Conservation (phyloP, 148 eudicot species). For the Rhododendron griersonianum region DNA sequence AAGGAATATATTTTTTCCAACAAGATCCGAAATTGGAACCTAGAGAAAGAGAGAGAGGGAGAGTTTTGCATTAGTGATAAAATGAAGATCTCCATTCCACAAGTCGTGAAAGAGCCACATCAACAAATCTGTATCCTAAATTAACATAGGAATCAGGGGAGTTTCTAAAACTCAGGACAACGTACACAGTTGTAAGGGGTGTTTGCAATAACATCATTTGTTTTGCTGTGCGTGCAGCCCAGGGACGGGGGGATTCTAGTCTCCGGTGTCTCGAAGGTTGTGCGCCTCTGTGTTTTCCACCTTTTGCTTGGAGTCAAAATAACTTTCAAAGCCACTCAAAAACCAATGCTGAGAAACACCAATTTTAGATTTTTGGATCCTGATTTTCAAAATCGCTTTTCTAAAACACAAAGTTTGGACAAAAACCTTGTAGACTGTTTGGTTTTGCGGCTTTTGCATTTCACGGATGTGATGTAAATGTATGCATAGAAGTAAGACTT, state of each 20-base stretch:
- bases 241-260: background rate
- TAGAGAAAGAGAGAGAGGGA: constrained; percentile 8
- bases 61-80: background rate
- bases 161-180: background rate
- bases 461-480: background rate
- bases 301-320: background rate
- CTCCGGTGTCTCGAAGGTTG: background rate
- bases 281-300: background rate
- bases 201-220: background rate
- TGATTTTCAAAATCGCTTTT: background rate
- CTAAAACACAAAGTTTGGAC: background rate
- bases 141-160: background rate
- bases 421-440: background rate
- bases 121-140: background rate
- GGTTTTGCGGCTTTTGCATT: background rate
- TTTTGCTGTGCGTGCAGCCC: background rate
- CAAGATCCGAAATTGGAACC: constrained; percentile 53
- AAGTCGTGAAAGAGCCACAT: background rate
- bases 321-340: background rate
- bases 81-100: background rate
- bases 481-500: background rate
- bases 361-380: background rate
- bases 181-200: background rate
- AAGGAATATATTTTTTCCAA: constrained; percentile 48
- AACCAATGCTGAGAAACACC: background rate